Base-by-base conservation (phyloP, 352 stramenopile species). In the Pythium biforme region DNA sequence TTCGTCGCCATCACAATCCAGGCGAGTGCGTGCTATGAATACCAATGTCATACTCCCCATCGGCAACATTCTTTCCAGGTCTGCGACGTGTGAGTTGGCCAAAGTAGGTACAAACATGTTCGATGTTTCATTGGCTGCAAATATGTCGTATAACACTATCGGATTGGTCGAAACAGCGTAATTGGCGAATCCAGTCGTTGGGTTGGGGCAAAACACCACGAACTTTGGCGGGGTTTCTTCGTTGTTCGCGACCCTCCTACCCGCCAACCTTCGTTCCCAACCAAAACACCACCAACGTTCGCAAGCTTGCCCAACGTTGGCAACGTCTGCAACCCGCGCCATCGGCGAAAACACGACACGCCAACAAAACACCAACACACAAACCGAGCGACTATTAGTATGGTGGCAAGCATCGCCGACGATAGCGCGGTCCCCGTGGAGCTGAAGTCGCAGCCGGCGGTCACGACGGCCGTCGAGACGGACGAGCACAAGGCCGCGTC, bases 381-480 rank as follows among this genome's bases (percentile, higher is more conserved):
- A 5, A 46, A n/a, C n/a, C n/a, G n/a, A n/a, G n/a, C 34, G 31
- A 47, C 8, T 55, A n/a, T 33, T n/a, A 54, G n/a, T 5, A 92
- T 92, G 80, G 83, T 90, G 29, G 79, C 80, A 26, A 86, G 69
- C 46, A 68, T 78, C 56, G 62, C 70, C 29, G 66, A 76, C 40
- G 60, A 74, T 33, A 59, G 26, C 25, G 55, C 31, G 19, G 48
- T 39, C 7, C 14, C 48, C 23, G 55, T 84, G 59, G 70, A 74
- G 29, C 58, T 64, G 26, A 64, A 60, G 46, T 49, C 62, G 56
- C 65, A 64, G 26, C 62, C 70, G 62, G 8, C 19, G 57, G 56
- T 37, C 3, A 37, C 10, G 8, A 11, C 31, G 31, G 31, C 31
- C 8, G 31, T 37, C 14, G 31, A 37, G 31, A 48, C 56, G 11